These are phyloP conservation scores for Lentinula detonsa DNA, from an alignment of 768 basidiomycete genomes.

Conservation along the genomic window DNA sequence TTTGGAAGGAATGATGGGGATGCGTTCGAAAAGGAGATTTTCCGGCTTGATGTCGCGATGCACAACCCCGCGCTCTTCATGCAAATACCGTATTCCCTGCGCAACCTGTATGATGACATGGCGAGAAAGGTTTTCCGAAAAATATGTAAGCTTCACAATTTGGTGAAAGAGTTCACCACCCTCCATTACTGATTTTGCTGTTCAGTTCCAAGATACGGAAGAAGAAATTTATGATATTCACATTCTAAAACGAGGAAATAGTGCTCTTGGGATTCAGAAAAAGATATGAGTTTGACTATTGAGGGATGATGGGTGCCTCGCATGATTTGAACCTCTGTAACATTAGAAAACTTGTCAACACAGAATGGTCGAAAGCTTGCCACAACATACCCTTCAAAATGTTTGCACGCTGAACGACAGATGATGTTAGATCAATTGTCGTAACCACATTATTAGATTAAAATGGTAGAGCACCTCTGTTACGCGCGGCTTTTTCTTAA, in stretches of 20 bases:
- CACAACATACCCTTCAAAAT: constrained; percentile 77
- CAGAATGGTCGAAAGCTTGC: background rate
- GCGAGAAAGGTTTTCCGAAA: constrained; percentile 93
- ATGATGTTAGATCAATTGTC: constrained; percentile 17
- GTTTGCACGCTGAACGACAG: constrained; percentile 73
- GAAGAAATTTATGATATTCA: constrained; percentile 29
- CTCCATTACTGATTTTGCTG: constrained; percentile 69
- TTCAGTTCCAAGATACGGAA: background rate
- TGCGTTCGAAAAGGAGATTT: constrained; percentile 89
- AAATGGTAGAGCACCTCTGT: constrained; percentile 77
- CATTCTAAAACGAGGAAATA: constrained; percentile 94
- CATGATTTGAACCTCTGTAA: constrained; percentile 97
- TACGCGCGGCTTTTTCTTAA: constrained; percentile 96
- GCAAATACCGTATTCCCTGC: constrained; percentile 88
- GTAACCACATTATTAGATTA: constrained; percentile 15
- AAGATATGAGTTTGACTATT: constrained; percentile 86
- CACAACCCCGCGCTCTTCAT: constrained; percentile 96
- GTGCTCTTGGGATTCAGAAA: constrained; percentile 88
- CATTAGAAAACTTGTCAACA: background rate
- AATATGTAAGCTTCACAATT: constrained; percentile 98
- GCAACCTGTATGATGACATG: constrained; percentile 97
- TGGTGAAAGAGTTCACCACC: constrained; percentile 99
- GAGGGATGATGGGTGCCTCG: constrained; percentile 88
- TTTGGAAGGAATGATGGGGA: constrained; percentile 87
- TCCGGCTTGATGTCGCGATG: constrained; percentile 99